Conservation (phyloP, 2,329 filamentous ascomycete species). For the Proliferodiscus dingleyae region DNA sequence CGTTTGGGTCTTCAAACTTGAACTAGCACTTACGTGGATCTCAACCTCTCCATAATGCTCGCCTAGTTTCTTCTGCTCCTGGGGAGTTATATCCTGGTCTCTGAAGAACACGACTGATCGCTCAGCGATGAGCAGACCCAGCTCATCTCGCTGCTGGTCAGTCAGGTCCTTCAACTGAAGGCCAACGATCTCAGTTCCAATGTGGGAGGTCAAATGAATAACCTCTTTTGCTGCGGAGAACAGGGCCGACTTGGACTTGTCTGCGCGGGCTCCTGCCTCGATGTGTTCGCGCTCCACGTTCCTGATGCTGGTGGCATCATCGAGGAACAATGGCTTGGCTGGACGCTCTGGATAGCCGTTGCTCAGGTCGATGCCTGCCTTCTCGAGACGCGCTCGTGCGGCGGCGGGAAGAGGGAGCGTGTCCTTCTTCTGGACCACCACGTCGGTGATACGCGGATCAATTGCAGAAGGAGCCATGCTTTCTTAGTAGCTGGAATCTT, state of each 20-base stretch:
- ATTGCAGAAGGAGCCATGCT: constrained; percentile 47
- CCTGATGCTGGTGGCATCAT: constrained; percentile 65
- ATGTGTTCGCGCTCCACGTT: constrained; percentile 49
- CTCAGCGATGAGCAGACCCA: constrained; percentile 34
- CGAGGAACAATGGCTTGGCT: constrained; percentile 59
- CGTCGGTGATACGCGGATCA: constrained; percentile 57
- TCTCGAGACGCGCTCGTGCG: constrained; percentile 55
- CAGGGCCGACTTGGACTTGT: constrained; percentile 58
- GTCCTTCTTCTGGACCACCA: constrained; percentile 58
- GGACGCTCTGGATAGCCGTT: constrained; percentile 68
- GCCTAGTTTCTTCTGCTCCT: constrained; percentile 59
- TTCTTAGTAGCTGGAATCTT: neutral
- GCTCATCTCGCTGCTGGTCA: constrained; percentile 34
- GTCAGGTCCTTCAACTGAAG: constrained; percentile 33
- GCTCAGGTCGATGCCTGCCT: constrained; percentile 65
- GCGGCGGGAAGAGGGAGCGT: constrained; percentile 55
- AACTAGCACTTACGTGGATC: constrained; percentile 51
- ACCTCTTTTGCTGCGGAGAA: constrained; percentile 54
- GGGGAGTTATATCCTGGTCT: constrained; percentile 47
- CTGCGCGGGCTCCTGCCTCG: constrained; percentile 60
- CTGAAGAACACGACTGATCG: constrained; percentile 32
- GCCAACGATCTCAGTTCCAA: constrained; percentile 35
- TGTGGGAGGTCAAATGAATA: constrained; percentile 22
- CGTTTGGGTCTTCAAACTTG: neutral
- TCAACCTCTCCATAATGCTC: constrained; percentile 62